Conservation (phyloP, 2,329 filamentous ascomycete species). For the Teratosphaeria gauchensis region DNA sequence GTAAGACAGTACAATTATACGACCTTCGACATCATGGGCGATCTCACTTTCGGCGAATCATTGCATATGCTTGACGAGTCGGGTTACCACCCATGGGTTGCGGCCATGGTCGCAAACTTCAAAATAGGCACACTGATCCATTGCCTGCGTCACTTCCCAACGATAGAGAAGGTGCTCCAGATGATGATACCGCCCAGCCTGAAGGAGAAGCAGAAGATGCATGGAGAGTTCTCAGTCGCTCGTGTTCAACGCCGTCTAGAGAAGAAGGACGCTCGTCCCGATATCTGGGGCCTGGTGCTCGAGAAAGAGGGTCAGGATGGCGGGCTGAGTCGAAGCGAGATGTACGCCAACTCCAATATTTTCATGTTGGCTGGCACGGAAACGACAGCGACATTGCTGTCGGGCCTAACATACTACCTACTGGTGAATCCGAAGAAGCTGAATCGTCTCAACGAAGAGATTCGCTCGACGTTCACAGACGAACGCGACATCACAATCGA, state of each 20-base stretch:
- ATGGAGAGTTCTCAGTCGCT: not conserved
- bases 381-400: constrained; percentile 65
- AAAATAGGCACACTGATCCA: constrained; percentile 3
- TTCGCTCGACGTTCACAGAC: constrained; percentile 34
- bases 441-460: constrained; percentile 45
- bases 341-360: constrained; percentile 22
- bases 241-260: constrained; percentile 7
- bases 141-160: constrained; percentile 3
- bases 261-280: constrained; percentile 4
- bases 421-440: constrained; percentile 51
- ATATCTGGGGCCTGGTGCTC: constrained; percentile 9
- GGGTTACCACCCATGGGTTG: constrained; percentile 29
- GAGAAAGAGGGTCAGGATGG: constrained; percentile 8
- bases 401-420: constrained; percentile 62
- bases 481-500: constrained; percentile 19
- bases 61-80: constrained; percentile 22
- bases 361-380: constrained; percentile 59
- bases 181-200: constrained; percentile 2
- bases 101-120: constrained; percentile 6
- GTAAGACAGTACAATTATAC: constrained; percentile 22
- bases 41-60: constrained; percentile 26
- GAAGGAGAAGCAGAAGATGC: constrained; percentile 1
- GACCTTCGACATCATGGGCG: constrained; percentile 22
- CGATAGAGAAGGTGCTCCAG: constrained; percentile 2
- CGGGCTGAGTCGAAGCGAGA: constrained; percentile 19